Percentiles rank a stretch among this genome's conserved stretches.
Conservation (phyloP, 1,139 yeast genomes). For the Zygosaccharomyces sapae region DNA sequence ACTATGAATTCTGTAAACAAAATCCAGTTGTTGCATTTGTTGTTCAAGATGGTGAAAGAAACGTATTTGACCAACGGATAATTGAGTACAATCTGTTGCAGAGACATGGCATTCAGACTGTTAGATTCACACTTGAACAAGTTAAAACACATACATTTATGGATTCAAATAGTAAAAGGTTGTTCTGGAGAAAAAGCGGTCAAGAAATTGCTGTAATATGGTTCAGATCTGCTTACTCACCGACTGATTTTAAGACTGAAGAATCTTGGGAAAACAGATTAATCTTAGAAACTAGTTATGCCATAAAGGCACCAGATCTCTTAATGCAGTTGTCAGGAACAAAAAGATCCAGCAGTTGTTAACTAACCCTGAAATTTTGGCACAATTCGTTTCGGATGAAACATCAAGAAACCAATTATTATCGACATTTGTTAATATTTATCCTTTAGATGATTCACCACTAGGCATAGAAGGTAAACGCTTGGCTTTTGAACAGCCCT, state of each 20-base stretch:
- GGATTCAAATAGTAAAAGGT: constrained; percentile 42
- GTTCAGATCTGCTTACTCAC: constrained; percentile 84
- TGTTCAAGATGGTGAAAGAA: constrained; percentile 81
- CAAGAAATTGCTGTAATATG: constrained; percentile 84
- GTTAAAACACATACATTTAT: constrained; percentile 44
- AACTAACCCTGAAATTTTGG: constrained; percentile 50
- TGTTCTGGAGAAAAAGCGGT: constrained; percentile 50
- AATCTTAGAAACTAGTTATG: constrained; percentile 64
- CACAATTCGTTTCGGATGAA: constrained; percentile 42
- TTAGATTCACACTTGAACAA: constrained; percentile 65
- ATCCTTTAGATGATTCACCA: constrained; percentile 72
- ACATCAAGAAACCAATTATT: constrained; percentile 38
- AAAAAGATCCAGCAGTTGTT: constrained; percentile 88
- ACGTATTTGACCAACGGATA: constrained; percentile 85
- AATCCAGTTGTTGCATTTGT: constrained; percentile 66
- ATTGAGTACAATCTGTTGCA: constrained; percentile 67
- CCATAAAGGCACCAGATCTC: constrained; percentile 88
- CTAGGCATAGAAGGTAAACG: constrained; percentile 62
- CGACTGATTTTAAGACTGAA: constrained; percentile 60
- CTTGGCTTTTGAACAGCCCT: constrained; percentile 65
- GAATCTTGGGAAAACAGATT: constrained; percentile 75
- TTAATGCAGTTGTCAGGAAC: constrained; percentile 89
- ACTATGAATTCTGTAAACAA: constrained; percentile 43
- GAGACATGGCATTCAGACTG: constrained; percentile 53
- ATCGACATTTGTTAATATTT: constrained; percentile 76